phyloP scores from a whole-genome alignment of 2,329 filamentous ascomycete species.

The Xylaria sp. region DNA sequence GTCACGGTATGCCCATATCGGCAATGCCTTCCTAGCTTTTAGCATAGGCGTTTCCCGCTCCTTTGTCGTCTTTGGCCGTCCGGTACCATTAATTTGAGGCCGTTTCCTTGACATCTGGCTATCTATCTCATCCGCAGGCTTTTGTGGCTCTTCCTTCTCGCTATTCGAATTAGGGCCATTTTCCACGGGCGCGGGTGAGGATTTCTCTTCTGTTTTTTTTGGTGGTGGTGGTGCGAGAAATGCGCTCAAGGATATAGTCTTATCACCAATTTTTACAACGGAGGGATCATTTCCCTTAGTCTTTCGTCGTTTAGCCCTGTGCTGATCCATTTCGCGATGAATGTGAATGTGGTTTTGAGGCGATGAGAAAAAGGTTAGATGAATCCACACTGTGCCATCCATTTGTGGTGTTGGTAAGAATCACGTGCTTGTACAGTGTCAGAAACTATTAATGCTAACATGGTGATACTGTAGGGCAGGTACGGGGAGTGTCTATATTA shows the following conservation, averaged over 20 bases:
- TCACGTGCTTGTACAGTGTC: conserved; percentile 33
- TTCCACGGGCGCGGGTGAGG: conserved; percentile 19
- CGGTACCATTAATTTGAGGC: neutral
- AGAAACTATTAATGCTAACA: neutral
- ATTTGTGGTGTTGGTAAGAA: neutral
- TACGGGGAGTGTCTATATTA: too few species aligned
- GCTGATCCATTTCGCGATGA: conserved; percentile 45
- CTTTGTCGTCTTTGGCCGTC: conserved; percentile 20
- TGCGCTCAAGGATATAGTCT: conserved; percentile 61
- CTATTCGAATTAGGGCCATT: conserved; percentile 17
- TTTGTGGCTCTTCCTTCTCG: conserved; percentile 36
- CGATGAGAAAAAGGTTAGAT: conserved; percentile 16
- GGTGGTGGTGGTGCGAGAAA: conserved; percentile 53
- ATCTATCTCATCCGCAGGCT: conserved; percentile 22
- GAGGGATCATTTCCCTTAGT: conserved; percentile 48
- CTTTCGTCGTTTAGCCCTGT: conserved; percentile 55
- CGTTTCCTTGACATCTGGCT: neutral
- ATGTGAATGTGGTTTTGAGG: conserved; percentile 11
- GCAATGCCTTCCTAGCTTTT: conserved; percentile 72
- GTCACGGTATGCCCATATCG: conserved; percentile 80
- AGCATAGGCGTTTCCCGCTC: conserved; percentile 45
- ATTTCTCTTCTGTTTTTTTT: conserved; percentile 45
- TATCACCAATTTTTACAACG: conserved; percentile 60
- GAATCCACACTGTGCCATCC: conserved; percentile 34
- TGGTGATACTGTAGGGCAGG: neutral